Percentiles rank a stretch among this genome's conserved stretches.
Conservation (phyloP, 1,284 basidiomycete genomes). For the Ceratobasidium sp. region DNA sequence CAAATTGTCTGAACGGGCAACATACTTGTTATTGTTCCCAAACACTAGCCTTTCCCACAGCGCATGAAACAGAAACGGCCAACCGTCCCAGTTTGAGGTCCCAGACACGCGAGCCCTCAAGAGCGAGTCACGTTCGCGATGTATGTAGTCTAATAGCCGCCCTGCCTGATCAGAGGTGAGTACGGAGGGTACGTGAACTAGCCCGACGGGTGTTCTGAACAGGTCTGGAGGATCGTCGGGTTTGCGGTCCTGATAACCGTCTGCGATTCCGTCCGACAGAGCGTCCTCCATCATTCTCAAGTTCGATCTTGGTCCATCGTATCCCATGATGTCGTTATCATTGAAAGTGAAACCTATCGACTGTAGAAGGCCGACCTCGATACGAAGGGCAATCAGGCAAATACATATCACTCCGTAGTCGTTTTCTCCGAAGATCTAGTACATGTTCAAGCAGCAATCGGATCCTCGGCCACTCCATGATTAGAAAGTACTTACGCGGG, state of each 20-base stretch:
- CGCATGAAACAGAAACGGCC: background rate
- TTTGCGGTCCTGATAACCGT: background rate
- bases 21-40: background rate
- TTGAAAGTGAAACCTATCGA: no score
- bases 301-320: no score
- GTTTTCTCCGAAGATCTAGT: no score
- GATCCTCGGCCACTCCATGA: no score
- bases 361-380: background rate
- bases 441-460: no score
- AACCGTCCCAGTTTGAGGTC: background rate
- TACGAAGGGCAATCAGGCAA: background rate
- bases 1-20: no score
- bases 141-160: background rate
- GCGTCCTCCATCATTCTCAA: no score
- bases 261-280: background rate
- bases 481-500: no score
- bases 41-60: background rate
- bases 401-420: slow-evolving; percentile 1
- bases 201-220: background rate
- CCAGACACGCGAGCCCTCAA: background rate
- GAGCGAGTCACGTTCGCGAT: background rate
- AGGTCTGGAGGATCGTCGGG: background rate
- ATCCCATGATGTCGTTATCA: no score
- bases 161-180: background rate
- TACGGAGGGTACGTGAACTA: background rate